Percentiles rank a stretch among this genome's conserved stretches.
phyloP scores from a whole-genome alignment of 768 basidiomycete genomes.

The Daedalea quercina region DNA sequence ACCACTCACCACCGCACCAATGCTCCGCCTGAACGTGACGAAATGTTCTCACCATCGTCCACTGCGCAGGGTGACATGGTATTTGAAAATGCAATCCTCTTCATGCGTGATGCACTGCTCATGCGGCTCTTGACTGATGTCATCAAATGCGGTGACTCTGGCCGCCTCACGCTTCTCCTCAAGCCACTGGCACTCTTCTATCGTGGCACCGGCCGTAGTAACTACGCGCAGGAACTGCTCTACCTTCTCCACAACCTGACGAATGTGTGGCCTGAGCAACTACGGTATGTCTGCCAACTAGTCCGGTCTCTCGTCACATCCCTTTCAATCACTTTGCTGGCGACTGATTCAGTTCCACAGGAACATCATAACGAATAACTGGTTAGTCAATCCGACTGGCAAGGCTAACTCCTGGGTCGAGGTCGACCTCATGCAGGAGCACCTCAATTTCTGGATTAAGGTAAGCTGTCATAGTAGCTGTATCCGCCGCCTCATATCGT shows the following conservation, averaged over 20 bases:
- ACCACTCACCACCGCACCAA: too few species aligned
- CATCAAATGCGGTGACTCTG: constrained; percentile 26
- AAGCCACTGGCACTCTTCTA: constrained; percentile 23
- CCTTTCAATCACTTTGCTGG: too few species aligned
- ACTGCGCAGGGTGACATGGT: constrained; percentile 1
- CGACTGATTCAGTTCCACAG: constrained; percentile 7
- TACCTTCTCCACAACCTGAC: constrained; percentile 22
- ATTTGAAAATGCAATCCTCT: constrained; percentile 18
- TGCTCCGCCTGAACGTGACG: too few species aligned
- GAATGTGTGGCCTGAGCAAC: constrained; percentile 21
- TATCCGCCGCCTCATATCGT: not conserved
- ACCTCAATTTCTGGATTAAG: constrained; percentile 29
- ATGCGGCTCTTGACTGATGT: constrained; percentile 25
- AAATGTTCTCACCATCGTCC: too few species aligned
- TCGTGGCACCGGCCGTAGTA: constrained; percentile 25
- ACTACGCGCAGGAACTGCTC: constrained; percentile 28
- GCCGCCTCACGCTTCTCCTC: constrained; percentile 21
- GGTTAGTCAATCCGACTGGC: constrained; percentile 26
- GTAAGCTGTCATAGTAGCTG: not conserved
- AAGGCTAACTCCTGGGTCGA: constrained; percentile 18
- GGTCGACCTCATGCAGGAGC: constrained; percentile 29
- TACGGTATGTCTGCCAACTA: constrained; percentile 16
- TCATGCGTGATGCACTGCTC: constrained; percentile 7
- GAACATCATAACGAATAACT: constrained; percentile 24
- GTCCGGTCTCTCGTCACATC: not conserved